These are phyloP conservation scores for Neurospora terricola DNA, from an alignment of 495 filamentous ascomycete genomes.

Conservation along the genomic window DNA sequence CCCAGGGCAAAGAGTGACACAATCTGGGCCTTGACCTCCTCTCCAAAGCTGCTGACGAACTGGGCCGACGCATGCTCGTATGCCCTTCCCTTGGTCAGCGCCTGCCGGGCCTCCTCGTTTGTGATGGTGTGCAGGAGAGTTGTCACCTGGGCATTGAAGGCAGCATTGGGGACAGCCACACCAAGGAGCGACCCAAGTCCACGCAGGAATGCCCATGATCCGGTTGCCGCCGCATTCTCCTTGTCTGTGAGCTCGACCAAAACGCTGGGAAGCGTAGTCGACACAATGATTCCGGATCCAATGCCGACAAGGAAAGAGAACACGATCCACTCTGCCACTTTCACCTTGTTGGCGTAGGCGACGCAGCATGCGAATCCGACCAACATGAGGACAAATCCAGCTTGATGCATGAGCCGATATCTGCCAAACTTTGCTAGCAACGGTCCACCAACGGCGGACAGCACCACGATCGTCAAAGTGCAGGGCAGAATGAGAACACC, in stretches of 20 bases:
- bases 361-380: slow-evolving; percentile 34
- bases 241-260: slow-evolving; percentile 26
- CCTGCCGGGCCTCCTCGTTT: background rate
- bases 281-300: slow-evolving; percentile 26
- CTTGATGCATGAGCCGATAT: slow-evolving; percentile 35
- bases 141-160: slow-evolving; percentile 38
- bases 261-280: slow-evolving; percentile 20
- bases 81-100: slow-evolving; percentile 7
- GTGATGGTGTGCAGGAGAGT: background rate
- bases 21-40: slow-evolving; percentile 1
- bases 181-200: slow-evolving; percentile 40
- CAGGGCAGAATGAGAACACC: slow-evolving; percentile 38
- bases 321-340: slow-evolving; percentile 17
- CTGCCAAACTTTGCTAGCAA: slow-evolving; percentile 32
- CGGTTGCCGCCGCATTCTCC: slow-evolving; percentile 34
- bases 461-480: slow-evolving; percentile 27
- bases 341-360: slow-evolving; percentile 16
- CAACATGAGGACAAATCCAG: slow-evolving; percentile 29
- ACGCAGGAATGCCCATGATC: slow-evolving; percentile 36
- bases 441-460: slow-evolving; percentile 26
- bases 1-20: slow-evolving; percentile 1
- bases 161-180: slow-evolving; percentile 33
- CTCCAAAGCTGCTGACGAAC: slow-evolving; percentile 4
- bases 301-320: slow-evolving; percentile 24
- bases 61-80: slow-evolving; percentile 17